Conservation (phyloP, 2,329 filamentous ascomycete species). For the Epichloe amarillans region DNA sequence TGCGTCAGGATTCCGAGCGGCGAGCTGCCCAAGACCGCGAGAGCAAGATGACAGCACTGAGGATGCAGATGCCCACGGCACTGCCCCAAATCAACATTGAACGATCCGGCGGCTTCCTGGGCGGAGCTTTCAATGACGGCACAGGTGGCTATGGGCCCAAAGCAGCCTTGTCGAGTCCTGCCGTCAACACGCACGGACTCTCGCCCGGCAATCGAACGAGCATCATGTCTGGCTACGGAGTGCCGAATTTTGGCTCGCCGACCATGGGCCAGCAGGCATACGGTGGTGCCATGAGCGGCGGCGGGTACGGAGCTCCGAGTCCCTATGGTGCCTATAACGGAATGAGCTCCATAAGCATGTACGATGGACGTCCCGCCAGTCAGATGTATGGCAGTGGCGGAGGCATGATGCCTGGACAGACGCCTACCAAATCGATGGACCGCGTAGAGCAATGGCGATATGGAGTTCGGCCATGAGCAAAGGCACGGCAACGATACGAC, state of each 20-base stretch:
- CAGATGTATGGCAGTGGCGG: constrained; percentile 15
- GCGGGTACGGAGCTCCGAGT: constrained; percentile 10
- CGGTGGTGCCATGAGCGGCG: constrained; percentile 11
- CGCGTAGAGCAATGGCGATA: constrained; percentile 31
- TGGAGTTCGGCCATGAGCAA: constrained; percentile 21
- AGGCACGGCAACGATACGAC: neutral
- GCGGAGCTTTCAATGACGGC: constrained; percentile 43
- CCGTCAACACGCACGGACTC: constrained; percentile 15
- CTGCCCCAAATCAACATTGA: constrained; percentile 19
- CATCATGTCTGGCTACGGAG: constrained; percentile 15
- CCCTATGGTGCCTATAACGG: constrained; percentile 5
- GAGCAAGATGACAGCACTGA: constrained; percentile 33
- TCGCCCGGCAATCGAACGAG: constrained; percentile 17
- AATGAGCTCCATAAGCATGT: constrained; percentile 10
- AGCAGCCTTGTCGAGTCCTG: constrained; percentile 15
- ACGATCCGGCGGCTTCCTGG: constrained; percentile 32
- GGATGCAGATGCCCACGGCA: constrained; percentile 34
- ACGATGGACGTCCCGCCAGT: constrained; percentile 10
- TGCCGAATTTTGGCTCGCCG: constrained; percentile 4
- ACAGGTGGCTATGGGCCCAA: constrained; percentile 24
- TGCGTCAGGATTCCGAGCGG: constrained; percentile 27
- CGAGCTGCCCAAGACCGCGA: constrained; percentile 30
- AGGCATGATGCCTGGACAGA: constrained; percentile 15
- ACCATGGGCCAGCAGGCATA: constrained; percentile 12
- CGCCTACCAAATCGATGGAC: constrained; percentile 17